These are phyloP conservation scores for Aspergillus fructus DNA, from an alignment of 2,329 filamentous ascomycete species.

Conservation along the genomic window DNA sequence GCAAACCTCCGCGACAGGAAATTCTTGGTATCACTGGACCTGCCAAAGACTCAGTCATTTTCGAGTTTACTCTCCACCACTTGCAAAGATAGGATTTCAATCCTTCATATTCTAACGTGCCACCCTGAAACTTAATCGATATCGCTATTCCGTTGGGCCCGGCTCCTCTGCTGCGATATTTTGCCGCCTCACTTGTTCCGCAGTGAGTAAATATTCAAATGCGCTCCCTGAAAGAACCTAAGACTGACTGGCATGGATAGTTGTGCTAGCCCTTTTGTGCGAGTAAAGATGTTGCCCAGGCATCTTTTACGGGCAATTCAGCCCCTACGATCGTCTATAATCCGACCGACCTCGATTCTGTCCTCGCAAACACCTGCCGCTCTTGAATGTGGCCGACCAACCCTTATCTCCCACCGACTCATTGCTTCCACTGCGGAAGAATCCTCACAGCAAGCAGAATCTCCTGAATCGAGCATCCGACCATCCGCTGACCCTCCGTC, in stretches of 20 bases:
- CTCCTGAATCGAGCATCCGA: neutral
- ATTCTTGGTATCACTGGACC: neutral
- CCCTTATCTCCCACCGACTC: slow-evolving; percentile 14
- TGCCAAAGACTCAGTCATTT: neutral
- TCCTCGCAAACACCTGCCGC: slow-evolving; percentile 16
- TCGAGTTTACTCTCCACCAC: neutral
- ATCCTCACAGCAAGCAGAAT: neutral
- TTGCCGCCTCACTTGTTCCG: neutral
- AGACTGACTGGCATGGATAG: neutral
- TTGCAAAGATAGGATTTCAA: neutral
- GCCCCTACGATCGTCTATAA: slow-evolving; percentile 29
- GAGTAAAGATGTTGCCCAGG: slow-evolving; percentile 27
- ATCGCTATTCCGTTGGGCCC: neutral
- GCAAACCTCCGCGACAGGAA: slow-evolving; percentile 30
- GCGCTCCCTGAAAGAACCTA: neutral
- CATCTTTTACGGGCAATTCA: slow-evolving; percentile 31
- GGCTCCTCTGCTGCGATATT: neutral
- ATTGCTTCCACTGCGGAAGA: neutral
- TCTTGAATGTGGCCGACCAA: slow-evolving; percentile 21
- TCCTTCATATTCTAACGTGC: neutral
- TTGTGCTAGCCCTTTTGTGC: neutral
- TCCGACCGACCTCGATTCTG: slow-evolving; percentile 25
- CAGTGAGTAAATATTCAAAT: neutral
- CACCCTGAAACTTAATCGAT: neutral
- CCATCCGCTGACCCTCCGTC: slow-evolving; percentile 24